These are phyloP conservation scores for Mycena floridula DNA, from an alignment of 768 basidiomycete genomes.

Conservation along the genomic window DNA sequence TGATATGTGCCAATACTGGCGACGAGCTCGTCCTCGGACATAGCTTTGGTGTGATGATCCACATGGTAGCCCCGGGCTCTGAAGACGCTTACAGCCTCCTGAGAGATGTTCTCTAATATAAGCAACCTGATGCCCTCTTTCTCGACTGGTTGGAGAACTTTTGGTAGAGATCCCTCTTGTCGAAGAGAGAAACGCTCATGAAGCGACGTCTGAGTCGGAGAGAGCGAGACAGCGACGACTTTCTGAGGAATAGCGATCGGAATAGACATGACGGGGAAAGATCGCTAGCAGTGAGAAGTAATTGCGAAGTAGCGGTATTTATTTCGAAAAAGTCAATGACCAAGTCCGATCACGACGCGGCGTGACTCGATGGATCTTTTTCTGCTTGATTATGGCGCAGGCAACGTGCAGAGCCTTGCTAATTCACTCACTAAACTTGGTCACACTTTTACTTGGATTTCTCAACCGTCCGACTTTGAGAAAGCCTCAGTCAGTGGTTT, in stretches of 20 bases:
- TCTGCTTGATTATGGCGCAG: constrained; percentile 95
- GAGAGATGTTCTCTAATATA: constrained; percentile 92
- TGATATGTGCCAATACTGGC: constrained; percentile 80
- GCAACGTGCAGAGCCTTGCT: constrained; percentile 89
- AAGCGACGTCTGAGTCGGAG: constrained; percentile 39
- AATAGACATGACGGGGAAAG: constrained; percentile 38
- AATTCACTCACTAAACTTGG: constrained; percentile 86
- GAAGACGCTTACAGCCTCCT: constrained; percentile 80
- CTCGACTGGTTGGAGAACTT: constrained; percentile 75
- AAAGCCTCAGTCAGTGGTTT: constrained; percentile 75
- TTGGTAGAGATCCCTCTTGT: constrained; percentile 25
- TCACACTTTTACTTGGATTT: constrained; percentile 86
- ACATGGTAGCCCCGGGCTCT: constrained; percentile 83
- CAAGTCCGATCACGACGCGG: no score
- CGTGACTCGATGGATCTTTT: constrained; percentile 50
- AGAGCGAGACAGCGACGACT: constrained; percentile 44
- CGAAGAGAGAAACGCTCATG: constrained; percentile 38
- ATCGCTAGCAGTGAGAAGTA: no score
- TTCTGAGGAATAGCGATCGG: constrained; percentile 40
- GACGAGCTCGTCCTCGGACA: constrained; percentile 92
- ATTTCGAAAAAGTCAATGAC: no score
- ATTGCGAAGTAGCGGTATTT: no score
- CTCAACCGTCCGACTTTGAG: constrained; percentile 71
- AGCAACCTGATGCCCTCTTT: constrained; percentile 79
- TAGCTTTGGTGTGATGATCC: constrained; percentile 79